phyloP scores from a whole-genome alignment of 2,329 filamentous ascomycete genomes.

The Microcyclosporella mali region DNA sequence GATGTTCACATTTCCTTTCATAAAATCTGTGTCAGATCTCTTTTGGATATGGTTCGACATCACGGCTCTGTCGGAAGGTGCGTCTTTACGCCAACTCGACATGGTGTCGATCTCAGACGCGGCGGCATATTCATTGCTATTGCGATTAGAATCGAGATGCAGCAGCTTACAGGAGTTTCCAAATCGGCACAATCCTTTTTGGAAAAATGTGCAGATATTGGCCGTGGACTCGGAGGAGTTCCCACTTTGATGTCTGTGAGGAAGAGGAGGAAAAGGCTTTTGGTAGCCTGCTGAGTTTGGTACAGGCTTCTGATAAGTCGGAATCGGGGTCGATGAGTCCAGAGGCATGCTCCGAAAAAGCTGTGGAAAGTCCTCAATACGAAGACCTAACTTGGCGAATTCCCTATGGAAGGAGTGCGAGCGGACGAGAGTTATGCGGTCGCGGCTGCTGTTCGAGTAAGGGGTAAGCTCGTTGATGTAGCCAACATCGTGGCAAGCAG shows the following conservation, averaged over 20 bases:
- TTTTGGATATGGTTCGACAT: conserved; percentile 9
- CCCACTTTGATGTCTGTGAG: too few relatives aligned
- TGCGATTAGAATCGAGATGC: conserved; percentile 20
- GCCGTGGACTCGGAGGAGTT: too few relatives aligned
- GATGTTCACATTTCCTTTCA: conserved; percentile 7
- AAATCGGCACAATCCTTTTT: conserved; percentile 28
- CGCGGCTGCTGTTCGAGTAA: conserved; percentile 40
- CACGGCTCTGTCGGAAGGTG: conserved; percentile 9
- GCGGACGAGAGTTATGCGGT: conserved; percentile 50
- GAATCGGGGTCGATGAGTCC: not conserved
- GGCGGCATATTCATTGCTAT: not conserved
- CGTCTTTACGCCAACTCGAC: conserved; percentile 11
- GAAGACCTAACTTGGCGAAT: conserved; percentile 48
- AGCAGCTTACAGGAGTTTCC: conserved; percentile 25
- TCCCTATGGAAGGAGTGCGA: conserved; percentile 48
- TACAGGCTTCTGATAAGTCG: too few relatives aligned
- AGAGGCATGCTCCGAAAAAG: conserved; percentile 41
- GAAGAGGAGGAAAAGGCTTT: too few relatives aligned
- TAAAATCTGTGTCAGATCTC: conserved; percentile 19
- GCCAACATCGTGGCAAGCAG: conserved; percentile 55
- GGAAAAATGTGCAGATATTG: conserved; percentile 21
- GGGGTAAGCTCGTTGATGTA: conserved; percentile 54
- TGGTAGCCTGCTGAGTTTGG: too few relatives aligned
- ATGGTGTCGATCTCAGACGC: conserved; percentile 9
- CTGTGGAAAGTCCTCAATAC: conserved; percentile 46